These are phyloP conservation scores for Pistacia integerrima DNA, from an alignment of 345 rosid genomes.

Conservation along the genomic window DNA sequence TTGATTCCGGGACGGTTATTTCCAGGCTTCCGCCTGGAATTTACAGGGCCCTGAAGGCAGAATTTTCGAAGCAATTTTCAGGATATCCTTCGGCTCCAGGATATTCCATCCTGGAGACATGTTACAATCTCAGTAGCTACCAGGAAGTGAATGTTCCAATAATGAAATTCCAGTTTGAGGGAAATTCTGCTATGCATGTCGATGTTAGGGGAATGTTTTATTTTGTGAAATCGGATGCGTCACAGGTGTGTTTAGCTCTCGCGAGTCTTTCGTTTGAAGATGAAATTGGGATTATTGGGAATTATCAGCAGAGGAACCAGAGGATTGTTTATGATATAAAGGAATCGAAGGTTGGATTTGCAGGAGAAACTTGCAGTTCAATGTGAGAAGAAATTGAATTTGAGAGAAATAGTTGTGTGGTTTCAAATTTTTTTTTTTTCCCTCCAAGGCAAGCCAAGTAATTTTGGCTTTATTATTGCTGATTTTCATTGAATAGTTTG, in stretches of 20 bases:
- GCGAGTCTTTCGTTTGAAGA: slow-evolving; percentile 74
- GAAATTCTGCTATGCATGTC: slow-evolving; percentile 53
- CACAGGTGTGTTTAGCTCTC: slow-evolving; percentile 82
- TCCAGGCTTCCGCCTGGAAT: slow-evolving; percentile 77
- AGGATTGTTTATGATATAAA: slow-evolving; percentile 80
- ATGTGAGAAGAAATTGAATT: slow-evolving; percentile 15
- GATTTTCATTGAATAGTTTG: neutral
- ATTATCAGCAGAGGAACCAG: slow-evolving; percentile 87
- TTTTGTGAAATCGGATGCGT: slow-evolving; percentile 68
- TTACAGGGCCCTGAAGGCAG: slow-evolving; percentile 65
- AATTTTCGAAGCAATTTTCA: slow-evolving; percentile 69
- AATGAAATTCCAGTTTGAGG: slow-evolving; percentile 60
- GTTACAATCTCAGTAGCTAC: slow-evolving; percentile 76
- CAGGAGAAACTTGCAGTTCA: slow-evolving; percentile 74
- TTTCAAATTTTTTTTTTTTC: neutral
- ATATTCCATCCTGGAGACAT: slow-evolving; percentile 77
- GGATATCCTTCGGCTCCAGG: slow-evolving; percentile 70
- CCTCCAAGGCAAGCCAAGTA: neutral
- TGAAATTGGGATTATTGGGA: slow-evolving; percentile 71
- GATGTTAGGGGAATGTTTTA: slow-evolving; percentile 76
- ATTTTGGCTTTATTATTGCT: slow-evolving; percentile 1
- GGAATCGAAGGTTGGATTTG: slow-evolving; percentile 67
- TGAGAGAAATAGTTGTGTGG: neutral
- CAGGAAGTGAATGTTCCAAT: slow-evolving; percentile 69
- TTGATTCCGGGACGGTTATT: slow-evolving; percentile 91